Evolutionary conservation across 768 basidiomycete species (phyloP).

Genomic region (Aureoboletus auriporus): DNA sequence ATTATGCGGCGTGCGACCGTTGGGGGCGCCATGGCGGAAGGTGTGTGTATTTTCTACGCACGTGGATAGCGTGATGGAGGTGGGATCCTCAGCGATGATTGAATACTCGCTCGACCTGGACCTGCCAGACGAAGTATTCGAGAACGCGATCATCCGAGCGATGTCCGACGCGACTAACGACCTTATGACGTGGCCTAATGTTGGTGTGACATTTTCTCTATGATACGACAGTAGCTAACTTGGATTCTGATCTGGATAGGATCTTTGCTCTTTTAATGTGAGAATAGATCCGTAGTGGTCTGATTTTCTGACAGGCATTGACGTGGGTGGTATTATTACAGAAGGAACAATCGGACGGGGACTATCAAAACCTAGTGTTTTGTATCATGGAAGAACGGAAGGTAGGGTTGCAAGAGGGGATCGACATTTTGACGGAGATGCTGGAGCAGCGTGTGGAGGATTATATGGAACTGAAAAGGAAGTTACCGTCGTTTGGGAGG

Average conservation of each 20-base stretch:
- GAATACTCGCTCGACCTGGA: conserved; percentile 37
- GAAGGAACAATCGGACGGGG: conserved; percentile 39
- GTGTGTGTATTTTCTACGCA: conserved; percentile 13
- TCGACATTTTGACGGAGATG: conserved; percentile 37
- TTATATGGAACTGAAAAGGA: conserved; percentile 29
- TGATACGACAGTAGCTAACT: neutral
- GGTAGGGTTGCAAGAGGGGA: conserved; percentile 31
- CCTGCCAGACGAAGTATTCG: conserved; percentile 35
- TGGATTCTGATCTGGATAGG: conserved; percentile 20
- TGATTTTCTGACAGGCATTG: no score
- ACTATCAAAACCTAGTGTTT: conserved; percentile 39
- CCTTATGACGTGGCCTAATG: conserved; percentile 41
- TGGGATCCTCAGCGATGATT: conserved; percentile 26
- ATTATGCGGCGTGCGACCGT: conserved; percentile 35
- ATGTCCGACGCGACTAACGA: conserved; percentile 40
- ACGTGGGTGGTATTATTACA: conserved; percentile 5
- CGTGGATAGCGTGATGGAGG: neutral
- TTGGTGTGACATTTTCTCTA: conserved; percentile 16
- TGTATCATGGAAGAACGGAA: conserved; percentile 35
- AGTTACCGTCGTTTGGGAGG: conserved; percentile 33
- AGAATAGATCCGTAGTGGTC: conserved; percentile 5
- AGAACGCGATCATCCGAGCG: conserved; percentile 29
- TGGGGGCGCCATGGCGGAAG: conserved; percentile 37
- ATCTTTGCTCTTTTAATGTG: conserved; percentile 28
- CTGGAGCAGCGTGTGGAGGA: conserved; percentile 32